Evolutionary conservation across 2,329 filamentous ascomycete genomes (phyloP).

Genomic region (Ceratocystis cubensis): DNA sequence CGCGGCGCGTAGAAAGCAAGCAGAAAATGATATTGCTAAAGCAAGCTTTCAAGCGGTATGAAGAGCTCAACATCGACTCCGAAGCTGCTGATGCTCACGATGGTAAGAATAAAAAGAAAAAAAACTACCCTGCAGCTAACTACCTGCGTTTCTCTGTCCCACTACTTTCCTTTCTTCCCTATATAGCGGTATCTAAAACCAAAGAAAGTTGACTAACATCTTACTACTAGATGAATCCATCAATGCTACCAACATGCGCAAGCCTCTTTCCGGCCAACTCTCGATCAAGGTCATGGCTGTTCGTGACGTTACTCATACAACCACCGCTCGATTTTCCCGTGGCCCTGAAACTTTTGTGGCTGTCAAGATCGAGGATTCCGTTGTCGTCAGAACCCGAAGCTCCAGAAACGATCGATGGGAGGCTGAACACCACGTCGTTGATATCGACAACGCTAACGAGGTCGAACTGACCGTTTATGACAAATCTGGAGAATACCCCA

Average conservation of each 20-base stretch:
- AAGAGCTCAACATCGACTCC: constrained; percentile 91
- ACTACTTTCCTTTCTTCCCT: background rate
- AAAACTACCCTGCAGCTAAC: background rate
- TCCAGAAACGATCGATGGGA: constrained; percentile 84
- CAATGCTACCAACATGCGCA: constrained; percentile 86
- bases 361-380: constrained; percentile 89
- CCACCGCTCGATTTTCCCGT: constrained; percentile 69
- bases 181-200: background rate
- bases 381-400: constrained; percentile 75
- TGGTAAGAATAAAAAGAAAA: constrained; percentile 42
- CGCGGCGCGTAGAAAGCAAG: constrained; percentile 81
- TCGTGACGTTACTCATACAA: constrained; percentile 87
- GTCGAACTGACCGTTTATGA: constrained; percentile 97
- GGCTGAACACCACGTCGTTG: constrained; percentile 78
- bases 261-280: constrained; percentile 86
- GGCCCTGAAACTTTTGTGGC: constrained; percentile 92
- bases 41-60: constrained; percentile 91
- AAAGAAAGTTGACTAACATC: background rate
- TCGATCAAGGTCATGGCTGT: constrained; percentile 77
- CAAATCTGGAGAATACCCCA: constrained; percentile 77
- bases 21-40: constrained; percentile 95
- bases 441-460: constrained; percentile 97
- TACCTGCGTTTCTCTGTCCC: constrained; percentile 11
- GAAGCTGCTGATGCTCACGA: constrained; percentile 66
- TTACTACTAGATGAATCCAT: constrained; percentile 74